Evolutionary conservation across 2,329 filamentous ascomycete species (phyloP), one percentile per base, ranked within the genome.

Genomic region (Phialophora macrospora): DNA sequence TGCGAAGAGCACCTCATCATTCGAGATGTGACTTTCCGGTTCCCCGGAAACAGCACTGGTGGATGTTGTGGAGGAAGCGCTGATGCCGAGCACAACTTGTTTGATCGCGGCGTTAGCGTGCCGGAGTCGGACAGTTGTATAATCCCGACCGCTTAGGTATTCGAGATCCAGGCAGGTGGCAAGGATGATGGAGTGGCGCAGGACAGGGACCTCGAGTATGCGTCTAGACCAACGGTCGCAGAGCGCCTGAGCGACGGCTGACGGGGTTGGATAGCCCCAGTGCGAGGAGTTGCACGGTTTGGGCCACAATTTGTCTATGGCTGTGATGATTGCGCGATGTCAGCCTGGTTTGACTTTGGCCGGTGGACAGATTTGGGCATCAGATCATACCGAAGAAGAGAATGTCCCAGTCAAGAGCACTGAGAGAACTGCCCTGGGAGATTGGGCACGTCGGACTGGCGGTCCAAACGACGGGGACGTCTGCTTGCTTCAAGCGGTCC

Each of bases 111-210:
- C 28, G 6, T 55, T 55, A 17, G 28, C 52, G 4, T 55, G 24
- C 12, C 52, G 52, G 28, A 55, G 52, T 55, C 52, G 52, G n/a
- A 34, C 20, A 20, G 28, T 20, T 11, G 52, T 55, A 8, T 55
- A 55, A 22, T 55, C 52, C n/a, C 52, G 52, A 20, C 52, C 52
- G 17, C 24, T 20, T 22, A 55, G 52, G 22, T 30, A 55, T 34
- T 55, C 52, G 28, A 55, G 52, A 34, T 55, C 52, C 17, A 55
- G 28, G 8, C 52, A 34, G 6, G 52, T 55, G 26, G 28, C 52
- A 28, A 55, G 52, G 28, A 55, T 55, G 12, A 55, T 5, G 7
- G 51, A 28, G 51, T 55, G 51, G 14, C 51, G 51, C 51, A 55
- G 5, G 8, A 55, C 28, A 8, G 52, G 52, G 4, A 34, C 28